These are phyloP conservation scores for Pleurotus citrinopileatus DNA, from an alignment of 768 basidiomycete species.

Conservation along the genomic window DNA sequence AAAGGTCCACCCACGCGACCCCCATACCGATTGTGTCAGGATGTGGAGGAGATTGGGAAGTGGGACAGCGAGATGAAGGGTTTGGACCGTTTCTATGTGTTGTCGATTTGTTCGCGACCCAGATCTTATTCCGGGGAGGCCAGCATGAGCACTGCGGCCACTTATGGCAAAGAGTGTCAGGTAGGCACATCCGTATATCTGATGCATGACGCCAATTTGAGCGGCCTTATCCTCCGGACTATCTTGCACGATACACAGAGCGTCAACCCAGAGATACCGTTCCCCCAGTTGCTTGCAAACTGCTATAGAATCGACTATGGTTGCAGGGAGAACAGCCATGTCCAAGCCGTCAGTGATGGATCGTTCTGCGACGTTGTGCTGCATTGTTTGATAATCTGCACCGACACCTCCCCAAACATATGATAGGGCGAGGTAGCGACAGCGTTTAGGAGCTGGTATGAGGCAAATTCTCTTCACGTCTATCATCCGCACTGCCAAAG, in stretches of 20 bases:
- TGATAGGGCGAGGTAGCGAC: not conserved
- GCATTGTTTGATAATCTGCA: not conserved
- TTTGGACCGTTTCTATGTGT: not conserved
- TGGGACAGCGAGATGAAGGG: not conserved
- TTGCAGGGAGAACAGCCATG: not conserved
- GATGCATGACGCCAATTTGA: slow-evolving; percentile 3
- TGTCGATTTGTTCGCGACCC: not conserved
- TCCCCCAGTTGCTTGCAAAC: not conserved
- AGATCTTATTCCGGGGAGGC: not conserved
- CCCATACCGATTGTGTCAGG: not conserved
- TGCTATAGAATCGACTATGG: not conserved
- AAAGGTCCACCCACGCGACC: not conserved
- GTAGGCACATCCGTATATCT: not conserved
- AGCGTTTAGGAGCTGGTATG: not conserved
- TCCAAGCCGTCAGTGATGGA: not conserved
- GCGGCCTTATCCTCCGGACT: not conserved
- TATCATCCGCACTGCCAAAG: not conserved
- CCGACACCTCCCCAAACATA: not conserved
- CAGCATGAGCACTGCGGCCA: not conserved
- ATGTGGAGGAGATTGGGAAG: not conserved
- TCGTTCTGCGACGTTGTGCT: not conserved
- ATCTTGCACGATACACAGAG: not conserved
- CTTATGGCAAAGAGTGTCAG: not conserved
- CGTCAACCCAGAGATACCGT: slow-evolving; percentile 3
- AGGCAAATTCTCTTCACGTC: not conserved